These are phyloP conservation scores for Boletus sp. DNA, from an alignment of 768 basidiomycete genomes.

Conservation along the genomic window DNA sequence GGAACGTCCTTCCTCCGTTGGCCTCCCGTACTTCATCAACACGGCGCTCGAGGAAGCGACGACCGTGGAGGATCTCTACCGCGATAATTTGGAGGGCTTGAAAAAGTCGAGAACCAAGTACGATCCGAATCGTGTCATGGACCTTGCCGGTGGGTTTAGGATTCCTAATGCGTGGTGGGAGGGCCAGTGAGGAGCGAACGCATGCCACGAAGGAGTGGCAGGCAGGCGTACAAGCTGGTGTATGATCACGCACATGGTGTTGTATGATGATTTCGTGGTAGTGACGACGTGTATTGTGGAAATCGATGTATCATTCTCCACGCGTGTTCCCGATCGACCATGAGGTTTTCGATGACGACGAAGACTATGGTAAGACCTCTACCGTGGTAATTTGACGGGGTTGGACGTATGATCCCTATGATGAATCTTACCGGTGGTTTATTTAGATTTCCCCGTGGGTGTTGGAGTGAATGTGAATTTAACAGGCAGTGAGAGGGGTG, in stretches of 20 bases:
- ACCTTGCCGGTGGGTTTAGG: constrained; percentile 6
- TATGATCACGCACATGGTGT: background rate
- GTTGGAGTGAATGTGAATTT: too few species aligned
- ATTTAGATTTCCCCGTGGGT: too few species aligned
- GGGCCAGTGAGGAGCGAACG: background rate
- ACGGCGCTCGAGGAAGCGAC: constrained; percentile 4
- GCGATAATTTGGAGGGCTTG: background rate
- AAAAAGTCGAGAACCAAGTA: background rate
- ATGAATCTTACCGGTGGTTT: too few species aligned
- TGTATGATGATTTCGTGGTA: background rate
- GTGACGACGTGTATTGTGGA: too few species aligned
- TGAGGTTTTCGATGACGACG: too few species aligned
- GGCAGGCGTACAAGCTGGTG: background rate
- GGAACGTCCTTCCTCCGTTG: background rate
- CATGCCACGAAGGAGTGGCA: background rate
- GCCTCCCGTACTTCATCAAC: constrained; percentile 11
- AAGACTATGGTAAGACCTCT: background rate
- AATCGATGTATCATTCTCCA: too few species aligned
- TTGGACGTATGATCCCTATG: too few species aligned
- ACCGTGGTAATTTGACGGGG: too few species aligned
- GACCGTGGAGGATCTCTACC: constrained; percentile 10
- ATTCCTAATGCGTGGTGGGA: background rate
- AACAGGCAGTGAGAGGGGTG: too few species aligned
- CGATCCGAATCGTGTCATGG: background rate
- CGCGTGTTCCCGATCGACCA: too few species aligned